These are phyloP conservation scores for Leccinum obscurum DNA, from an alignment of 768 basidiomycete species.

Conservation along the genomic window DNA sequence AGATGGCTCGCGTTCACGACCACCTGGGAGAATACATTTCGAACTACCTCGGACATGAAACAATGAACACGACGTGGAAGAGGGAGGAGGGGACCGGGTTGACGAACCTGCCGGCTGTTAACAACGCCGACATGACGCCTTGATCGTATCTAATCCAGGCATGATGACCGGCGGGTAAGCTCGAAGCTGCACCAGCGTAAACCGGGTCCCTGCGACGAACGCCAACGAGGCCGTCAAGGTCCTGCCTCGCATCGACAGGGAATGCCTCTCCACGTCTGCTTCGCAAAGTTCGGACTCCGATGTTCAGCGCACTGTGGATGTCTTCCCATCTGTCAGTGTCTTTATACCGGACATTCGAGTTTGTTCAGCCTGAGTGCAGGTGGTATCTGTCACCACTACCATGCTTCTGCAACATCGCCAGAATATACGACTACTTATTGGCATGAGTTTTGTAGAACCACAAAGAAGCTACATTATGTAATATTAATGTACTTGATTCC, in stretches of 20 bases:
- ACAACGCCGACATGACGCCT: constrained; percentile 67
- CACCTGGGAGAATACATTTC: constrained; percentile 57
- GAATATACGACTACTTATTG: constrained; percentile 14
- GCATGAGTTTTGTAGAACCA: no score
- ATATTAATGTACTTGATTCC: no score
- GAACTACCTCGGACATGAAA: constrained; percentile 40
- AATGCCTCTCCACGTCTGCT: constrained; percentile 15
- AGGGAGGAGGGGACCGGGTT: background rate
- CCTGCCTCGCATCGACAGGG: constrained; percentile 33
- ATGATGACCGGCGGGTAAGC: background rate
- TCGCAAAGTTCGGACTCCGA: no score
- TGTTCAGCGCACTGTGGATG: no score
- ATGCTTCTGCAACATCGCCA: background rate
- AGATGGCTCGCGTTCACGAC: constrained; percentile 39
- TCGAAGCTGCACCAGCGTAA: constrained; percentile 38
- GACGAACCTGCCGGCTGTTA: constrained; percentile 52
- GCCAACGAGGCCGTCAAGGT: constrained; percentile 49
- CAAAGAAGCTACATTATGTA: no score
- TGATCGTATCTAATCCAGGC: constrained; percentile 54
- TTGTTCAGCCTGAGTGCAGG: no score
- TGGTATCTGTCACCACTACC: background rate
- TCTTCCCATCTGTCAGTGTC: constrained; percentile 12
- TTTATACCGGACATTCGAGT: background rate
- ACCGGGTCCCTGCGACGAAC: constrained; percentile 58
- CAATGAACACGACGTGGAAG: background rate